Base-by-base conservation (phyloP, 306 rosid genomes). In the Dicorynia guianensis region DNA sequence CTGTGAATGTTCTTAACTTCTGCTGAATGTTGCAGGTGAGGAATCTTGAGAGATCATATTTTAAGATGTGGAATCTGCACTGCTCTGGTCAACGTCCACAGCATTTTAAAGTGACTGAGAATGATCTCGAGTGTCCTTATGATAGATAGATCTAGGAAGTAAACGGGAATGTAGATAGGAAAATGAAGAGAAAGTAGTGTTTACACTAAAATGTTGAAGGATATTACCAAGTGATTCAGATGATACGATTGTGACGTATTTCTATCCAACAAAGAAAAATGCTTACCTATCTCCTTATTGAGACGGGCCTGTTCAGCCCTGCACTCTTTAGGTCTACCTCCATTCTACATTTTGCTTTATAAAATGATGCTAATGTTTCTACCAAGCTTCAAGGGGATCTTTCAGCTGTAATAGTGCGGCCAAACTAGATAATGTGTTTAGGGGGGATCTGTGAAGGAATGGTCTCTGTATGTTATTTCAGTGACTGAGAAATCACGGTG, bases 21-120 rank as follows among this genome's bases (percentile, higher is more conserved):
- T 38, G 66, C 10, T 43, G 49, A 57, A 60, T 71, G 50, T 78
- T 74, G 30, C 84, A 86, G 90, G 90, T 86, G 68, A 80, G 82
- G 74, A 86, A 86, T 80, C 90, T 86, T 3, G 90, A 86, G 60
- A 81, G 90, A 52, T 70, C 76, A 42, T 86, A 80, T 80, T 86
- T 86, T 43, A 83, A 66, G 60, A 86, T 86, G 90, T 86, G 87
- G 87, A 86, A 80, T 75, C 71, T 86, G 80, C 85, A 86, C 55
- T 86, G 87, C 80, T 77, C 84, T 56, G 86, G 90, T 54, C 87
- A 83, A 38, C 84, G 83, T 40, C 87, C 90, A 3, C 87, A 77
- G n/a, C 90, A 84, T 52, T 83, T 86, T 25, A 86, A 86, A 80
- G 87, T 86, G 34, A 75, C 76, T 8, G 90, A 86, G 81, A 83